Evolutionary conservation across 768 basidiomycete genomes (phyloP).

Genomic region (Suillus cothurnatus): DNA sequence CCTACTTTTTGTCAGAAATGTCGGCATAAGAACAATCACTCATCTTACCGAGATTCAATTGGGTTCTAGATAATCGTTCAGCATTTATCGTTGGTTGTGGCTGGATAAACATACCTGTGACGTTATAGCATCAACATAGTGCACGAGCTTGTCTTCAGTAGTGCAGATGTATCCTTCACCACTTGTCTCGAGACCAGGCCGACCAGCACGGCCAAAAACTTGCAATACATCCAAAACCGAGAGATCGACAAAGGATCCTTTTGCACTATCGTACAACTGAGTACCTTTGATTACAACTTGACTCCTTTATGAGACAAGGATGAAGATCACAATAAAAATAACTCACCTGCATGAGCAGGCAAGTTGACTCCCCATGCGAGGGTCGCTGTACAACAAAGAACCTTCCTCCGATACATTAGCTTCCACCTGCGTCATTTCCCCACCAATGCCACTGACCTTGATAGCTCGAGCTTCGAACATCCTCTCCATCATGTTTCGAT

Average conservation of each 20-base stretch:
- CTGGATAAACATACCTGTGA: conserved; percentile 62
- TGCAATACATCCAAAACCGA: conserved; percentile 95
- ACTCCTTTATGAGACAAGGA: conserved; percentile 11
- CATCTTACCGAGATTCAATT: conserved; percentile 88
- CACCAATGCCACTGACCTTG: conserved; percentile 57
- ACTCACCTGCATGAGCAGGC: conserved; percentile 91
- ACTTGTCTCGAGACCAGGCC: conserved; percentile 84
- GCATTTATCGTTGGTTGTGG: neutral
- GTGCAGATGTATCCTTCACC: conserved; percentile 98
- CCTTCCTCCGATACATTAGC: conserved; percentile 47
- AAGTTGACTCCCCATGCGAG: conserved; percentile 99
- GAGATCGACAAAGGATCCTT: conserved; percentile 89
- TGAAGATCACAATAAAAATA: conserved; percentile 14
- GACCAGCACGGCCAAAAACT: conserved; percentile 95
- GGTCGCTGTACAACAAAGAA: conserved; percentile 96
- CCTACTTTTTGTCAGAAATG: conserved; percentile 32
- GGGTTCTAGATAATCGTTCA: conserved; percentile 59
- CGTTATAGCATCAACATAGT: conserved; percentile 86
- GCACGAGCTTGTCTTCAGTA: conserved; percentile 86
- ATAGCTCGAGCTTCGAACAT: conserved; percentile 91
- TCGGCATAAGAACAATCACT: neutral
- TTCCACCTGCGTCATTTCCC: neutral
- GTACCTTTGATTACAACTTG: conserved; percentile 96
- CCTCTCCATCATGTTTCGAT: conserved; percentile 93
- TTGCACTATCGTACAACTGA: conserved; percentile 90